Percentiles rank a stretch among this genome's conserved stretches.
These are phyloP conservation scores for Pichia membranifaciens DNA, from an alignment of 805 yeast genomes.

Conservation along the genomic window DNA sequence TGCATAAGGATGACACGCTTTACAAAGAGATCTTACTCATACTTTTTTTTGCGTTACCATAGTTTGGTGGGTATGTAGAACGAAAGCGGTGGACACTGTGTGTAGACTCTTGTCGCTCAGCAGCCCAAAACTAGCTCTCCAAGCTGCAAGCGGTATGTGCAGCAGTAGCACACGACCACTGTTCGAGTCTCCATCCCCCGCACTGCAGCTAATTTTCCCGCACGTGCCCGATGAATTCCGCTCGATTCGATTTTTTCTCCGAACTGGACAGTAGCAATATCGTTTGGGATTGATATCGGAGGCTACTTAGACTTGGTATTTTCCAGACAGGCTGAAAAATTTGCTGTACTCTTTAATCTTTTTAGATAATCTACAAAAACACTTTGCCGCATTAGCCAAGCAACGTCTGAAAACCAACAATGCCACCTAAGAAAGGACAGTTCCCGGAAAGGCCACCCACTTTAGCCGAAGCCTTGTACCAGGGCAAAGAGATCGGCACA, in stretches of 20 bases:
- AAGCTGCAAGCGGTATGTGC: no score
- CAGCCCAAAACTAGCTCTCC: no score
- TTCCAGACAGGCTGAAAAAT: neutral
- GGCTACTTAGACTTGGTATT: no score
- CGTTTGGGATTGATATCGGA: no score
- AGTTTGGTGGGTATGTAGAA: neutral
- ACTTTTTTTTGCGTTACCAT: constrained; percentile 52
- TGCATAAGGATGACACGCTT: constrained; percentile 99
- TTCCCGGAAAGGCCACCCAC: constrained; percentile 19
- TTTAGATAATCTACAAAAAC: no score
- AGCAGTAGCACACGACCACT: no score
- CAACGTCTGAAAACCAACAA: neutral
- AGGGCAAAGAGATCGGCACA: constrained; percentile 12
- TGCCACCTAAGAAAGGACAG: constrained; percentile 14
- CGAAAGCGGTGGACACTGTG: no score
- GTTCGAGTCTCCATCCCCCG: neutral
- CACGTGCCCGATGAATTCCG: no score
- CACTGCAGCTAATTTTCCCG: neutral
- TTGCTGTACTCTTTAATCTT: neutral
- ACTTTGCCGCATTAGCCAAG: no score
- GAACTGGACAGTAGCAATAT: no score
- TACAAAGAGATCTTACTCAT: constrained; percentile 95
- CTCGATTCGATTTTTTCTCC: neutral
- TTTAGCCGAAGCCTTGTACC: constrained; percentile 11
- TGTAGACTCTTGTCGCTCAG: no score